Evolutionary conservation across 352 stramenopile species (phyloP), one percentile per base, ranked within the genome.

Genomic region (Pythium brassicae): DNA sequence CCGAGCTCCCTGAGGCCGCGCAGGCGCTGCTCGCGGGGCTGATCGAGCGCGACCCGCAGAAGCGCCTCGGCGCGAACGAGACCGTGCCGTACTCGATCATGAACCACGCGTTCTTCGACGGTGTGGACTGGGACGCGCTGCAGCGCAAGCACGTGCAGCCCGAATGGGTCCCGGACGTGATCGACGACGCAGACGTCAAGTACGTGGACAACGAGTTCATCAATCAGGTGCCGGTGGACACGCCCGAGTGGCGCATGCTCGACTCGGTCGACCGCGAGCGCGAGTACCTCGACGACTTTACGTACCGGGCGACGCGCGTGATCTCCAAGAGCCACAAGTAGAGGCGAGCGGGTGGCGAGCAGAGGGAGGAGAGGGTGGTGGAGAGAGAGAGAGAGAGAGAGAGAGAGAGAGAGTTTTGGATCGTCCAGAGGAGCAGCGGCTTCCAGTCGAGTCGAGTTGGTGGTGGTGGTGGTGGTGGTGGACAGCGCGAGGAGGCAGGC

Each of bases 151-250:
- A 87, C 56, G 50, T 91, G 53, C 65, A 83, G 47, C 85, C 85
- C 0, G 82, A 92, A 61, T 94, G 85, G 85, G 51, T 92, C 2
- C 85, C 85, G 0, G 83, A 92, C 44, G 76, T 92, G 55, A 79
- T 92, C 44, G 83, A 92, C 58, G 82, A 92, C 37, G 76, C 79
- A 2, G 85, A 94, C 42, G 84, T 80, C 61, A 91, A 92, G 69
- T 94, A 94, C 54, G 77, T 94, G 26, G 85, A 94, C 69, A 87
- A 92, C 50, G 85, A 94, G 68, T 94, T 94, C 52, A 78, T 91
- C 53, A 91, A 89, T 55, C 80, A 93, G 46, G 76, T 92, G 57
- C 80, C 84, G 1, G 85, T 94, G 55, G 85, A 94, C 55, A 94
- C 85, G 11, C 85, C 85, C 48, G 85, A 94, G 62, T 94, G 85